phyloP scores from a whole-genome alignment of 2,329 filamentous ascomycete genomes.

The Stagonosporopsis cucurbitacearum region DNA sequence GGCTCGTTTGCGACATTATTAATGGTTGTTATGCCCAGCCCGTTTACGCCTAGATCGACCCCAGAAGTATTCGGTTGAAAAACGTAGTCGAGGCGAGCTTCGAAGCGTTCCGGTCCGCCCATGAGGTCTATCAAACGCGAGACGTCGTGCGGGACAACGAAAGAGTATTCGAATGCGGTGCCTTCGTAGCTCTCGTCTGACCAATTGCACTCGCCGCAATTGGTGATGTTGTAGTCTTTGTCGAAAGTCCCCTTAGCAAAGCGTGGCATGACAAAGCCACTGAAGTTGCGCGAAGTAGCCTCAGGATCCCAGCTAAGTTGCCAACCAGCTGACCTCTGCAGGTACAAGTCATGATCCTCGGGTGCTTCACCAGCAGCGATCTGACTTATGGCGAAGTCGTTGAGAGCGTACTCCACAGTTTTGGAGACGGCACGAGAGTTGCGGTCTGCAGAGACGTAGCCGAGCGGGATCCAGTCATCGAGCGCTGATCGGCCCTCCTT shows the following conservation, averaged over 20 bases:
- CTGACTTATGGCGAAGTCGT: conserved; percentile 53
- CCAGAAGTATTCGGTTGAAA: conserved; percentile 50
- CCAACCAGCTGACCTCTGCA: conserved; percentile 52
- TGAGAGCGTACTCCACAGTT: conserved; percentile 53
- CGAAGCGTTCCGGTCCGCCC: conserved; percentile 50
- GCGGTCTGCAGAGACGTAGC: conserved; percentile 50
- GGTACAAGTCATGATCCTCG: conserved; percentile 47
- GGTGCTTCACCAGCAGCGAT: conserved; percentile 52
- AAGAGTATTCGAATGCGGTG: conserved; percentile 54
- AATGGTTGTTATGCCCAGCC: conserved; percentile 46
- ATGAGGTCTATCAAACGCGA: conserved; percentile 52
- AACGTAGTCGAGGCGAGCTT: conserved; percentile 51
- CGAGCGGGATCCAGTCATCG: conserved; percentile 53
- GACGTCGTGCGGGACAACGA: conserved; percentile 53
- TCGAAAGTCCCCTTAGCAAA: conserved; percentile 46
- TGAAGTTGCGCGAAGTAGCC: conserved; percentile 47
- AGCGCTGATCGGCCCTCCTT: conserved; percentile 54
- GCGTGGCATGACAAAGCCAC: conserved; percentile 46
- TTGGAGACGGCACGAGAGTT: conserved; percentile 50
- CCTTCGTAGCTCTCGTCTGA: conserved; percentile 52
- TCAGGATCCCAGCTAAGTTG: conserved; percentile 51
- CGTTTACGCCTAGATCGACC: conserved; percentile 46
- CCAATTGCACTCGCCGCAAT: conserved; percentile 54
- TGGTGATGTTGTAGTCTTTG: conserved; percentile 51
- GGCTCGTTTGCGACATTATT: conserved; percentile 51